phyloP scores from a whole-genome alignment of 306 rosid species.

The Senna siamea region DNA sequence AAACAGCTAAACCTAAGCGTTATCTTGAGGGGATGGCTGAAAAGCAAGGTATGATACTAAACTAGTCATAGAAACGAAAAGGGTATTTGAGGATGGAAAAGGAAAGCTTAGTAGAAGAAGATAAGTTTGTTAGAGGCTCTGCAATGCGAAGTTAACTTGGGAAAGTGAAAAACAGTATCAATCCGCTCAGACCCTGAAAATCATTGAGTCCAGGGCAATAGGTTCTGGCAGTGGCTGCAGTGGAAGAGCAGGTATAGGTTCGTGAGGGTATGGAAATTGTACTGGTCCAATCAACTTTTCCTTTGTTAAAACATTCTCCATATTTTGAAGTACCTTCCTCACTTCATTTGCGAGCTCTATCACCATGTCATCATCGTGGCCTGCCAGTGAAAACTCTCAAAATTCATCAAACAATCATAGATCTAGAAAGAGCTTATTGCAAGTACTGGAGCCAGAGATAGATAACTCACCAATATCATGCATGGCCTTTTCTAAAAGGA shows the following conservation, averaged over 20 bases:
- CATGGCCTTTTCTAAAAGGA: conserved; percentile 86
- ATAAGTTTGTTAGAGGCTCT: conserved; percentile 46
- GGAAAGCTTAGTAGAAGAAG: conserved; percentile 2
- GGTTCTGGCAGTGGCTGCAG: conserved; percentile 77
- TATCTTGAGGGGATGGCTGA: conserved; percentile 27
- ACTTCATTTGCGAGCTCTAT: conserved; percentile 94
- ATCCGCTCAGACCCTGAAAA: conserved; percentile 13
- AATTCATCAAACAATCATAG: conserved; percentile 12
- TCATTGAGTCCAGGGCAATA: conserved; percentile 65
- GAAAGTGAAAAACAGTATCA: conserved; percentile 10
- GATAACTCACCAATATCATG: conserved; percentile 67
- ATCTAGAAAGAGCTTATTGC: background rate
- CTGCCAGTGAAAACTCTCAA: conserved; percentile 47
- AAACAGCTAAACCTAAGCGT: conserved; percentile 13
- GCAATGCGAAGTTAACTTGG: conserved; percentile 1
- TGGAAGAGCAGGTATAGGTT: conserved; percentile 58
- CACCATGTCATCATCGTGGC: conserved; percentile 80
- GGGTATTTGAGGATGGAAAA: background rate
- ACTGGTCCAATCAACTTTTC: conserved; percentile 53
- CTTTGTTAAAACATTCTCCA: conserved; percentile 46
- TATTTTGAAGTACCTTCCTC: conserved; percentile 71
- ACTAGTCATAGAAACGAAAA: background rate
- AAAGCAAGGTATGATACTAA: conserved; percentile 5
- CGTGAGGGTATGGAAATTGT: conserved; percentile 57
- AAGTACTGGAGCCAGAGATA: too few species aligned